Base-by-base conservation (phyloP, 2,329 filamentous ascomycete species). In the Cladosporium sp. region DNA sequence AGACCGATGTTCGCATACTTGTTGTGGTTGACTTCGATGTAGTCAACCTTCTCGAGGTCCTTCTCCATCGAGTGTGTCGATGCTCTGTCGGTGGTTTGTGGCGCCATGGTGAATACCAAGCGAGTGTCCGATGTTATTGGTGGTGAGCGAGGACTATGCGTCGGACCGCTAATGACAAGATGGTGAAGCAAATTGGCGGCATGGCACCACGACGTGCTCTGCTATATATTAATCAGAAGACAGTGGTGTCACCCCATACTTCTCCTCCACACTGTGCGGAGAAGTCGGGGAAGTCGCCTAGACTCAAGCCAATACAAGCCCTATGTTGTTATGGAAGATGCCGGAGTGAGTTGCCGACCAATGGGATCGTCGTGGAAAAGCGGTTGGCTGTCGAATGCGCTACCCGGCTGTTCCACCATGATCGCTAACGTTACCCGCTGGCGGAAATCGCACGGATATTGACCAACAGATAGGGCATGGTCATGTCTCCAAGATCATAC, bases 1-100 rank as follows among this genome's bases (percentile, higher is more conserved):
- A 73, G 44, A 16, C 70, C 71, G 16, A 72, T 66, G 46, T 70
- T 69, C 31, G 68, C 70, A 56, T 70, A 69, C 37, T 67, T 67
- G 33, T 71, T 69, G 28, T 61, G 61, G 37, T 65, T 57, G 33
- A 65, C 28, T 49, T 66, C 65, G n/a, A 68, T 61, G n/a, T 68
- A 56, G 31, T 69, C 64, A 33, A 71, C 67, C 26, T 66, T 66
- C 28, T 69, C 69, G 26, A 67, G 23, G 18, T 69, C 70, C 35
- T 72, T 70, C 49, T 69, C 64, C 52, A 70, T 64, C 28, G 68
- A 68, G 55, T 53, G 60, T 16, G 63, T 49, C 56, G 70, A 71
- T 26, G 49, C 64, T 33, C 44, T 35, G 57, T 67, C 67, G 40
- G 16, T 46, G 33, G 31, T 37, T 33, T 46, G 37, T 26, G 14